phyloP scores from a whole-genome alignment of 1,284 basidiomycete species.

The Fomitopsis palustris region DNA sequence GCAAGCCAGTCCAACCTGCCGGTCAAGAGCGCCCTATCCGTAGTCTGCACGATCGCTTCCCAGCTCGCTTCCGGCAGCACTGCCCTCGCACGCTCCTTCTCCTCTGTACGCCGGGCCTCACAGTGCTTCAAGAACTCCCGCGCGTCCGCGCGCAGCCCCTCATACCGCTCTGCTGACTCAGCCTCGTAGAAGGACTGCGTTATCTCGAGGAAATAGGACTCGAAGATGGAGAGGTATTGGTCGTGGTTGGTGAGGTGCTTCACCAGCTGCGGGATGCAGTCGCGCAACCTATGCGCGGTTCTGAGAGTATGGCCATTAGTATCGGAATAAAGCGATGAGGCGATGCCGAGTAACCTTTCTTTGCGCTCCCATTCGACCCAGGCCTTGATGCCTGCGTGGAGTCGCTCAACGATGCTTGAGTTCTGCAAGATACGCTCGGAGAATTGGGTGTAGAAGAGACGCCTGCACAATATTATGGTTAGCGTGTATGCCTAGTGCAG shows the following conservation, averaged over 20 bases:
- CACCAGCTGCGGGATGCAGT: conserved; percentile 44
- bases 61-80: conserved; percentile 52
- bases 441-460: conserved; percentile 53
- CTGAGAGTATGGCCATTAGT: conserved; percentile 12
- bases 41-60: conserved; percentile 43
- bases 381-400: conserved; percentile 45
- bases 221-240: conserved; percentile 51
- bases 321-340: neutral
- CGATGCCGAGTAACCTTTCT: conserved; percentile 28
- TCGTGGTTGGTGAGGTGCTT: conserved; percentile 50
- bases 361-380: conserved; percentile 60
- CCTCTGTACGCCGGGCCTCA: conserved; percentile 46
- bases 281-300: conserved; percentile 29
- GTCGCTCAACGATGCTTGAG: conserved; percentile 38
- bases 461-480: conserved; percentile 29
- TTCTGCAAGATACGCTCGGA: conserved; percentile 48
- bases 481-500: neutral
- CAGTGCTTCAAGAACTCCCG: conserved; percentile 54
- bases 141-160: conserved; percentile 41
- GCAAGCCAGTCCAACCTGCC: conserved; percentile 56
- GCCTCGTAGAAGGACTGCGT: conserved; percentile 50
- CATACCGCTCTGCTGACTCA: conserved; percentile 42
- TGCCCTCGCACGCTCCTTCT: conserved; percentile 48
- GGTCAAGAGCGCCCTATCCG: conserved; percentile 50
- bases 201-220: conserved; percentile 46